Conservation (phyloP, 441 rosid genomes). For the Kokia cookei region DNA sequence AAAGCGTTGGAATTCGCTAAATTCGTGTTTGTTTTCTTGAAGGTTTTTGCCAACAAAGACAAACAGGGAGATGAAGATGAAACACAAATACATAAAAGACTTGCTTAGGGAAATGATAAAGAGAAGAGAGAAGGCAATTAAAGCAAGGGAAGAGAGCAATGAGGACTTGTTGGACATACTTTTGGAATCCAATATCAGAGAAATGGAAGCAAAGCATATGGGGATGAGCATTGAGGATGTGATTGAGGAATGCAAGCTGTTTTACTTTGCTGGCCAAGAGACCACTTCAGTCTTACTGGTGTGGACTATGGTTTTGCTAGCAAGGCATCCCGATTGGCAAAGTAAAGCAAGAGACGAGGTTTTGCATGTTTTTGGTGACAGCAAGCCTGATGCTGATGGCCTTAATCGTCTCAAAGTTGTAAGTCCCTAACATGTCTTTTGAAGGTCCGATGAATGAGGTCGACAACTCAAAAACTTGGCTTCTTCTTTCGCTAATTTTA, state of each 20-base stretch:
- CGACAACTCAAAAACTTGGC: neutral
- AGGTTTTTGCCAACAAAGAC: constrained; percentile 17
- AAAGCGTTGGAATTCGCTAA: neutral
- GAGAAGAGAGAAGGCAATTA: constrained; percentile 12
- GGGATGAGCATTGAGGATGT: constrained; percentile 23
- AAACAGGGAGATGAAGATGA: constrained; percentile 14
- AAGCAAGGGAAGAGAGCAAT: neutral
- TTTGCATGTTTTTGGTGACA: constrained; percentile 16
- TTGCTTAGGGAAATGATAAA: constrained; percentile 9
- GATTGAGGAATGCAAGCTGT: constrained; percentile 29
- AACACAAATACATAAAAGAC: constrained; percentile 2
- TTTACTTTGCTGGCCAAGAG: constrained; percentile 26
- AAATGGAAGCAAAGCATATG: constrained; percentile 10
- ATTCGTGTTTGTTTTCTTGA: neutral
- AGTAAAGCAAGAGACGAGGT: constrained; percentile 29
- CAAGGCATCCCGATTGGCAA: constrained; percentile 24
- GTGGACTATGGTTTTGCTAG: constrained; percentile 21
- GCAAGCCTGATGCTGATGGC: constrained; percentile 24
- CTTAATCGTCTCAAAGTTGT: constrained; percentile 33
- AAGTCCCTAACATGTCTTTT: constrained; percentile 2
- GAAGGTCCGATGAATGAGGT: no score
- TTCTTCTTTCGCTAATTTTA: neutral
- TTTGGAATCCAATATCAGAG: constrained; percentile 20
- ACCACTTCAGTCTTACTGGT: constrained; percentile 15
- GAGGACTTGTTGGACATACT: constrained; percentile 21